These are phyloP conservation scores for Fusarium clavum DNA, from an alignment of 2,329 filamentous ascomycete species.

Conservation along the genomic window DNA sequence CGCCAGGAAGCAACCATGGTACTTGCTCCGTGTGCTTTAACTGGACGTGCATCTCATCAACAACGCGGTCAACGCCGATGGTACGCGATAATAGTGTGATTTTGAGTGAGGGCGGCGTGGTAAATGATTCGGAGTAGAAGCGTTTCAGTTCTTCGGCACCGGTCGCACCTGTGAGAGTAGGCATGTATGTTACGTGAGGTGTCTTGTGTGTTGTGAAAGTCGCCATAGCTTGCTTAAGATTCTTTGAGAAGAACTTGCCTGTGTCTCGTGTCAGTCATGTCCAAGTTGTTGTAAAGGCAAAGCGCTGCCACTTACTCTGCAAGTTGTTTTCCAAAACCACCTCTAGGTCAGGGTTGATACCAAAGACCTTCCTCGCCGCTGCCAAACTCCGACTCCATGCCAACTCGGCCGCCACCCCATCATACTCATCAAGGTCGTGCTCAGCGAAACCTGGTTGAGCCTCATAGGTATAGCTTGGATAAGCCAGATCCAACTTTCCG, in stretches of 20 bases:
- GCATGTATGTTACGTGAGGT: conserved; percentile 76
- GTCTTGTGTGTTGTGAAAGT: conserved; percentile 69
- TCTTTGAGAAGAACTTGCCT: conserved; percentile 67
- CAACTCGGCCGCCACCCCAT: conserved; percentile 71
- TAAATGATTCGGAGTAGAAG: conserved; percentile 75
- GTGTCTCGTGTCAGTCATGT: background rate
- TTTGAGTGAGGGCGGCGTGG: conserved; percentile 69
- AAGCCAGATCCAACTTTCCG: conserved; percentile 51
- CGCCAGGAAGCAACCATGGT: conserved; percentile 71
- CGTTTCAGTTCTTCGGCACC: conserved; percentile 67
- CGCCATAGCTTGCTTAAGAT: conserved; percentile 70
- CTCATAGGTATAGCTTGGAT: conserved; percentile 56
- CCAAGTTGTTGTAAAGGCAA: fast-evolving
- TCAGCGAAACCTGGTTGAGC: conserved; percentile 77
- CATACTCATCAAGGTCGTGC: conserved; percentile 74
- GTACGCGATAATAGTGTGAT: conserved; percentile 74
- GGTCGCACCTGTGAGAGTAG: conserved; percentile 73
- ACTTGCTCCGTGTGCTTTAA: conserved; percentile 69
- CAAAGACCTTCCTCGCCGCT: conserved; percentile 71
- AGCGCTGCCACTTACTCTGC: conserved; percentile 59
- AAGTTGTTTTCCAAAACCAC: conserved; percentile 74
- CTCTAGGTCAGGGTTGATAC: conserved; percentile 72
- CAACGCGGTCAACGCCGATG: conserved; percentile 71
- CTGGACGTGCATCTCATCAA: conserved; percentile 70
- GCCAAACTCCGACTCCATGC: conserved; percentile 76